Base-by-base conservation (phyloP, 2,329 filamentous ascomycete genomes). In the Zasmidium angulare region DNA sequence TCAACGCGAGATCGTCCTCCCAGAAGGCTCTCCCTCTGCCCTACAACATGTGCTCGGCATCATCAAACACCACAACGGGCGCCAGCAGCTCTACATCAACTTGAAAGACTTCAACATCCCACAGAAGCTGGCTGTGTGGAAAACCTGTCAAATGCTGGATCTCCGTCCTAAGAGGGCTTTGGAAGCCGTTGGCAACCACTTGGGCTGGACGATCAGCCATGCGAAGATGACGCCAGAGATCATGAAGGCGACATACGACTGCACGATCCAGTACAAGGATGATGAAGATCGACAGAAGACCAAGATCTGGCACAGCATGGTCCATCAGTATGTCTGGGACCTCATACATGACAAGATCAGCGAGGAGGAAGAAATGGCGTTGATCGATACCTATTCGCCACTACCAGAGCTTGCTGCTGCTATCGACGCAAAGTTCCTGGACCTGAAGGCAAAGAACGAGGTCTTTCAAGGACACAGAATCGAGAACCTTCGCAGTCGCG, bases 251-350 rank as follows among this genome's bases (percentile, higher is more conserved):
- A 46, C 57, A 24, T 36, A 58, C 26, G 29, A 55, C 14, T 47
- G 57, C 22, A 56, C 59, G 22, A 6, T 9, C 17, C 40, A 47
- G n/a, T 26, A 40, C 55, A 21, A 24, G 4, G 43, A 50, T 46
- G 11, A 14, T n/a, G n/a, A 22, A 46, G 51, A 51, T 22, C 2
- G 4, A 6, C 2, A 48, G 6, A 22, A 48, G 23, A 12, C 40
- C 22, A 46, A 40, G 22, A 46, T 50, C 12, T 61, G 56, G 55
- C 12, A 48, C 10, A 51, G 47, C 11, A 31, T 62, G 46, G 53
- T 59, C 11, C 56, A 62, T 29, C 60, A 62, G 49, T 56, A 59
- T 49, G 60, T 59, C 29, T 61, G 55, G 54, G 46, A 61, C 31
- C 26, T 50, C 10, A 31, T 57, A 2, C 54, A 57, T 6, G 50